A percentile compares a stretch with the other conserved stretches of the same genome.
phyloP scores from a whole-genome alignment of 345 rosid species.

The Kernera saxatilis region DNA sequence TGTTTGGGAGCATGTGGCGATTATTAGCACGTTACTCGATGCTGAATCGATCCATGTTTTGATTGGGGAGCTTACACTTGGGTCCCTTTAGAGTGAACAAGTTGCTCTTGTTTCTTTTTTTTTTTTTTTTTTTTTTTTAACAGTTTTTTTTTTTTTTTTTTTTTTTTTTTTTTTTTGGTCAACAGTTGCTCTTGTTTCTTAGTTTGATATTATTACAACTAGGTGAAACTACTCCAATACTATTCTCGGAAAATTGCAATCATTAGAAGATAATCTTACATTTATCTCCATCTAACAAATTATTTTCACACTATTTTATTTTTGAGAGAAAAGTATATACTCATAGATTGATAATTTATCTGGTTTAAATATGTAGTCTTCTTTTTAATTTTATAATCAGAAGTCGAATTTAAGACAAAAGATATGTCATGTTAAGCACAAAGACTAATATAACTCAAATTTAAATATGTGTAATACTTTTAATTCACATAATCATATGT shows the following conservation, averaged over 20 bases:
- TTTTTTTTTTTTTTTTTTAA: no score
- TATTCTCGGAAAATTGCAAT: neutral
- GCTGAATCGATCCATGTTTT: neutral
- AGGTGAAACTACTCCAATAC: neutral
- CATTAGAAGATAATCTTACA: slow-evolving; percentile 1
- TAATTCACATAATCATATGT: neutral
- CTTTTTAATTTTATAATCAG: no score
- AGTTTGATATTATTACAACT: slow-evolving; percentile 1
- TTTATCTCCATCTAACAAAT: neutral
- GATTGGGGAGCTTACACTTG: neutral
- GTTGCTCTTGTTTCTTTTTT: slow-evolving; percentile 20
- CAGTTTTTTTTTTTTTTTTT: no score
- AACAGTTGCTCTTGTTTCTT: slow-evolving; percentile 20
- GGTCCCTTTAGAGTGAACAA: slow-evolving; percentile 19
- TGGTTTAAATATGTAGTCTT: neutral
- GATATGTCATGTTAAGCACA: neutral
- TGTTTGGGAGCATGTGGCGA: slow-evolving; percentile 8
- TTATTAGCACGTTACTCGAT: slow-evolving; percentile 14
- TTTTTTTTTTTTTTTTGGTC: no score
- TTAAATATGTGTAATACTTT: neutral
- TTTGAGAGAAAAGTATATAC: neutral
- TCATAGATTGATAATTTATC: neutral
- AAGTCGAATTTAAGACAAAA: no score
- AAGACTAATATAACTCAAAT: no score
- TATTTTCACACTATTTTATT: neutral